These are phyloP conservation scores for Trichosporon faecale DNA, from an alignment of 1,284 basidiomycete genomes.

Conservation along the genomic window DNA sequence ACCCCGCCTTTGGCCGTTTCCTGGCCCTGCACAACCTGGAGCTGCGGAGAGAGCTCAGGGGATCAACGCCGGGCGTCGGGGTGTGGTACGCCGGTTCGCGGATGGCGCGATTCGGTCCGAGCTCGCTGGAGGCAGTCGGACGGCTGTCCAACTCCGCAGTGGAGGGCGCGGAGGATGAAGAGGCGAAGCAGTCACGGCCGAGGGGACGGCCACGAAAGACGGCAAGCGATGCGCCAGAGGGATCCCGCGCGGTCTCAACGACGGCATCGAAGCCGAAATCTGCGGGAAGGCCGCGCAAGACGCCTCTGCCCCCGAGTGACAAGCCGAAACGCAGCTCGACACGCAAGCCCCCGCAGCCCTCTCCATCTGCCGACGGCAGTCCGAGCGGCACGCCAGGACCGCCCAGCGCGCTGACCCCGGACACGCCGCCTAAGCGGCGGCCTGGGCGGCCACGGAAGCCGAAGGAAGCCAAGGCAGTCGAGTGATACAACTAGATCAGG, in stretches of 20 bases:
- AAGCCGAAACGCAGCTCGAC: too few species aligned
- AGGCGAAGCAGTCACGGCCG: not conserved
- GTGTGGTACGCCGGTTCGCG: slow-evolving; percentile 20
- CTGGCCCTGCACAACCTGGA: slow-evolving; percentile 11
- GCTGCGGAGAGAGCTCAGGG: slow-evolving; percentile 17
- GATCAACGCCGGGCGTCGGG: slow-evolving; percentile 7
- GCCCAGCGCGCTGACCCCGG: too few species aligned
- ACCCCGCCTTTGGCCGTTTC: slow-evolving; percentile 9
- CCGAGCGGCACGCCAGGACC: too few species aligned
- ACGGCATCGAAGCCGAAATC: too few species aligned
- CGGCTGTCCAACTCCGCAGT: not conserved
- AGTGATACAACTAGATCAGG: slow-evolving; percentile 8
- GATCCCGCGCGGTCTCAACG: too few species aligned
- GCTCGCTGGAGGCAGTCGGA: not conserved
- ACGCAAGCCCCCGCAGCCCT: too few species aligned
- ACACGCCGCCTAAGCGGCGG: not conserved
- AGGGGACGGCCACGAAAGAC: not conserved
- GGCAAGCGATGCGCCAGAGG: not conserved
- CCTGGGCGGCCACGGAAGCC: not conserved
- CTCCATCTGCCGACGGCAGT: too few species aligned
- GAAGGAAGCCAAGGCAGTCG: not conserved
- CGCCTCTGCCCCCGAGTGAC: not conserved
- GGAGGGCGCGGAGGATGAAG: too few species aligned
- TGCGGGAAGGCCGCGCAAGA: not conserved
- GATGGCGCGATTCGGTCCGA: slow-evolving; percentile 20